Evolutionary conservation across 2,329 filamentous ascomycete genomes (phyloP).

Genomic region (Ophiocordyceps polyrhachis-furcata): DNA sequence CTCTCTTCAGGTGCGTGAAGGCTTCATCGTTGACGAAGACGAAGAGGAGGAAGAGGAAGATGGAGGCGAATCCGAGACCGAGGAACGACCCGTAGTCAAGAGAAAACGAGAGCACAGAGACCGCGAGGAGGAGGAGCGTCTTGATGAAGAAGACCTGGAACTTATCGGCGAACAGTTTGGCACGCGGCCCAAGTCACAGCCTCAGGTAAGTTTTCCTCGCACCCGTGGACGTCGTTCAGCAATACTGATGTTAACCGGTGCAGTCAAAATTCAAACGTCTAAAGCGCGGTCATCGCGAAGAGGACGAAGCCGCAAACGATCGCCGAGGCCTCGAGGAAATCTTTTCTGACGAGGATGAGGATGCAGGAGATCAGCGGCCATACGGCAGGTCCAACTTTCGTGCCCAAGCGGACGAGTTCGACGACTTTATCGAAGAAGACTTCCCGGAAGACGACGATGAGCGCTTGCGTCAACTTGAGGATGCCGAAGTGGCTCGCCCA

Average conservation of each 20-base stretch:
- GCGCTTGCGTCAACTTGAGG: constrained; percentile 56
- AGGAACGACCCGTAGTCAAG: constrained; percentile 36
- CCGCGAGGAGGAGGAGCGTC: constrained; percentile 67
- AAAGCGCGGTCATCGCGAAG: constrained; percentile 73
- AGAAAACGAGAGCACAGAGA: constrained; percentile 61
- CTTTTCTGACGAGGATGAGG: constrained; percentile 87
- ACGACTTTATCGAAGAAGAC: constrained; percentile 94
- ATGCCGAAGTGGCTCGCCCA: constrained; percentile 73
- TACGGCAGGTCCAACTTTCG: constrained; percentile 36
- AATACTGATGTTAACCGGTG: constrained; percentile 5
- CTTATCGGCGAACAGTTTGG: constrained; percentile 73
- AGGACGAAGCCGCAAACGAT: constrained; percentile 44
- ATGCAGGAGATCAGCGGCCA: constrained; percentile 35
- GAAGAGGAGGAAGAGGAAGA: constrained; percentile 52
- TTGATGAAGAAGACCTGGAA: constrained; percentile 93
- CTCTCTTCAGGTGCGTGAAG: constrained; percentile 55
- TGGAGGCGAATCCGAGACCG: constrained; percentile 42
- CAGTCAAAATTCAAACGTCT: constrained; percentile 90
- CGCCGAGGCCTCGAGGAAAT: constrained; percentile 73
- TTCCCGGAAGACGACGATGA: constrained; percentile 76
- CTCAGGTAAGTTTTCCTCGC: constrained; percentile 38
- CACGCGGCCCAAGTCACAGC: constrained; percentile 38
- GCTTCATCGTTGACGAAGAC: constrained; percentile 66
- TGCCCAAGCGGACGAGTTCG: constrained; percentile 58
- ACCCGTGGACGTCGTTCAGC: background rate